Percentiles rank a stretch among this genome's conserved stretches.
These are phyloP conservation scores for Vaccinium vitisidaea DNA, from an alignment of 148 eudicot genomes.

Conservation along the genomic window DNA sequence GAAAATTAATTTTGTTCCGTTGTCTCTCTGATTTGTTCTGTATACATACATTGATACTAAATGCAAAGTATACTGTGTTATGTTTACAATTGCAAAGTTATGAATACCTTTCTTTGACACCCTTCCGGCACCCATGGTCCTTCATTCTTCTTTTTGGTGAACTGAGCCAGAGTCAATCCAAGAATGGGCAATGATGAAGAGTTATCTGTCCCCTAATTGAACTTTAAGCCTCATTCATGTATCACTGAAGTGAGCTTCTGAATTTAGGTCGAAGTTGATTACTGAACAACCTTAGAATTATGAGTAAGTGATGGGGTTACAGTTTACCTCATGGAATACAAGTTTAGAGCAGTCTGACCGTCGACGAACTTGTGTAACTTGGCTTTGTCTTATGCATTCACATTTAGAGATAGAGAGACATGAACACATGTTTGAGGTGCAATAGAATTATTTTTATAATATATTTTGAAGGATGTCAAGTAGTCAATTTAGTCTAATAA, in stretches of 20 bases:
- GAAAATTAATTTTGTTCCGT: no score
- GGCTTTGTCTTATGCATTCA: neutral
- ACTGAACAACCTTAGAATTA: neutral
- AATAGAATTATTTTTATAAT: neutral
- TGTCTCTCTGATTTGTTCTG: no score
- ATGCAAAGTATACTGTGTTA: no score
- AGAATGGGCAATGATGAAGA: conserved; percentile 1
- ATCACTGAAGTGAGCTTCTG: neutral
- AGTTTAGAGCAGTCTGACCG: neutral
- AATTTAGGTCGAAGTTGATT: neutral
- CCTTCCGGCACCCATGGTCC: neutral
- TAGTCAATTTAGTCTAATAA: conserved; percentile 14
- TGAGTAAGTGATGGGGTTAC: conserved; percentile 9
- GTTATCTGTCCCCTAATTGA: neutral
- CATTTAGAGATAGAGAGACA: neutral
- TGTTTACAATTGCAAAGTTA: no score
- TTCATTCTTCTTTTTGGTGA: neutral
- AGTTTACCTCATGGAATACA: neutral
- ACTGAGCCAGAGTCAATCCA: neutral
- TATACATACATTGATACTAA: no score
- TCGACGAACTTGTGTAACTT: neutral
- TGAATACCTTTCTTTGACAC: neutral
- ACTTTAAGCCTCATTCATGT: neutral
- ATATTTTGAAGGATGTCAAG: conserved; percentile 6
- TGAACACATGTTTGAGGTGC: neutral